Base-by-base conservation (phyloP, 768 basidiomycete genomes). In the Suillus plorans region DNA sequence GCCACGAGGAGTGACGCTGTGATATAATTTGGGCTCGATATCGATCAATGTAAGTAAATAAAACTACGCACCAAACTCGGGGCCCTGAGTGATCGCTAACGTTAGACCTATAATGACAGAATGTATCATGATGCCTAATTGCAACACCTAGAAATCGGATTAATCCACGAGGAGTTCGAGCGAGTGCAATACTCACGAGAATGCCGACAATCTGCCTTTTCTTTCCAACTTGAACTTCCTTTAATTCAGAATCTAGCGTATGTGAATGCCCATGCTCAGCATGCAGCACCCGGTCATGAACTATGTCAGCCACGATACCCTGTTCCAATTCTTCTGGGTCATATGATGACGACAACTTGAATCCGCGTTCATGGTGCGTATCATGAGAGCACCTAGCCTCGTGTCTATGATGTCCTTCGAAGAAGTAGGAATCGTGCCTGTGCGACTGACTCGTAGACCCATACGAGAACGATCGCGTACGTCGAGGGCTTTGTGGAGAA, bases 101-200 rank as follows among this genome's bases (percentile, higher is more conserved):
- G 92, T 94, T 25, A 94, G 73, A 2, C 92, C 92, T 63, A 94
- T 91, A 39, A 94, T 85, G 55, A 94, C 72, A 3, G 92, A 89
- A 71, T 95, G 87, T 58, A 95, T 82, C 91, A 95, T 90, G 69
- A 96, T 92, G 55, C 94, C 86, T 2, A 90, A 71, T 84, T 96
- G 90, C 42, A 96, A 79, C 39, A 92, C 86, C 91, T 93, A 60
- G 55, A 37, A 37, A 9, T 4, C 22, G 16, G 16, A n/a, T 34
- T 16, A 49, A 47, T 39, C 28, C 16, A 36, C 25, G 25, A 44
- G 5, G 10, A 36, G 0, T 12, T 34, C 6, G 31, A 12, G 4
- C 55, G 28, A 36, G 6, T 4, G 52, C 0, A 53, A 50, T 22
- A 6, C 74, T 71, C 44, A 92, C 91, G 41, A 94, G 78, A 62